phyloP scores from a whole-genome alignment of 768 basidiomycete species.

The Boletus tylopilopsis region DNA sequence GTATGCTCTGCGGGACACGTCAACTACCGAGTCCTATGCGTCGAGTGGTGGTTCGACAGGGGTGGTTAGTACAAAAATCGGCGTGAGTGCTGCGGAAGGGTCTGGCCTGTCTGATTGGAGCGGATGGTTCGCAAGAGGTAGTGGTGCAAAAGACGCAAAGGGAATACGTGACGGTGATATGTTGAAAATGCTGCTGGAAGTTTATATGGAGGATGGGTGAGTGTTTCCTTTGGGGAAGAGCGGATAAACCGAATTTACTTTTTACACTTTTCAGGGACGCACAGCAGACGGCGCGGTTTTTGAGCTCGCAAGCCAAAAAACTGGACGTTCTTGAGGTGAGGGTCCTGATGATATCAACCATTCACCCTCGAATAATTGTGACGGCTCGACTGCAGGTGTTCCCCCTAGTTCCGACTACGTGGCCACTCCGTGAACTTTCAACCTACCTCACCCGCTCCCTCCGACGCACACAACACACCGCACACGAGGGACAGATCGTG shows the following conservation, averaged over 20 bases:
- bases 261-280: slow-evolving; percentile 39
- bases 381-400: slow-evolving; percentile 44
- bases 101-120: slow-evolving; percentile 39
- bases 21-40: slow-evolving; percentile 85
- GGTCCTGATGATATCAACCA: slow-evolving; percentile 12
- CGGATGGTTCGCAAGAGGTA: slow-evolving; percentile 40
- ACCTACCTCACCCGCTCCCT: slow-evolving; percentile 79
- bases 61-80: slow-evolving; percentile 57
- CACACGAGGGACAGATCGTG: slow-evolving; percentile 69
- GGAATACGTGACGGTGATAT: slow-evolving; percentile 51
- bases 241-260: neutral
- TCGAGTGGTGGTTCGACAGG: slow-evolving; percentile 61
- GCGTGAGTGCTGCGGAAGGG: slow-evolving; percentile 53
- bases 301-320: slow-evolving; percentile 78
- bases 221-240: slow-evolving; percentile 24
- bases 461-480: slow-evolving; percentile 65
- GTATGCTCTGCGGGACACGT: slow-evolving; percentile 63
- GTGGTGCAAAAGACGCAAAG: slow-evolving; percentile 38
- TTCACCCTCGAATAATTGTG: neutral
- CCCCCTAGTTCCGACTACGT: slow-evolving; percentile 62
- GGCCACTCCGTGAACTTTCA: slow-evolving; percentile 70
- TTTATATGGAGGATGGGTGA: slow-evolving; percentile 78
- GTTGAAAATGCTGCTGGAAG: slow-evolving; percentile 68
- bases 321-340: slow-evolving; percentile 76
- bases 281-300: slow-evolving; percentile 59